Percentiles rank a stretch among this genome's conserved stretches.
Conservation (phyloP, 1,284 basidiomycete genomes). For the Melanopsichium pennsylvanicum region DNA sequence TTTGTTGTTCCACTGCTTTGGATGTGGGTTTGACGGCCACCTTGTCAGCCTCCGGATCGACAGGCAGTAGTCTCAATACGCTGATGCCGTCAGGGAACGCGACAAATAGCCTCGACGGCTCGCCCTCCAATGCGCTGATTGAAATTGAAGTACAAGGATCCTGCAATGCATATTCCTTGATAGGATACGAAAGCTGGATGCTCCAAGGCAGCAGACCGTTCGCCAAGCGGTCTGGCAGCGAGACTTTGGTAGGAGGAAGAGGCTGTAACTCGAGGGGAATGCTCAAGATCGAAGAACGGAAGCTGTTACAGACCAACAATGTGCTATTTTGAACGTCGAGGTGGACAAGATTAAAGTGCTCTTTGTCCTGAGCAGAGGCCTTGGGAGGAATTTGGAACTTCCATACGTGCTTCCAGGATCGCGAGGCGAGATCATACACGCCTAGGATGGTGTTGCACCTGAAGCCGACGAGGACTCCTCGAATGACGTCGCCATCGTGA, state of each 20-base stretch:
- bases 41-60: background rate
- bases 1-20: background rate
- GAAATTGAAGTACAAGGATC: slow-evolving; percentile 28
- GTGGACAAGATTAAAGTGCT: slow-evolving; percentile 32
- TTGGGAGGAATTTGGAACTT: slow-evolving; percentile 9
- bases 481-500: background rate
- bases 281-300: slow-evolving; percentile 36
- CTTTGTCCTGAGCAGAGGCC: slow-evolving; percentile 1
- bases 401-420: slow-evolving; percentile 27
- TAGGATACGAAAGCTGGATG: slow-evolving; percentile 18
- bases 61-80: slow-evolving; percentile 1
- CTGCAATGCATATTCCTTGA: slow-evolving; percentile 20
- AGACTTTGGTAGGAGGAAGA: slow-evolving; percentile 5
- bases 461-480: slow-evolving; percentile 27
- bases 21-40: no score
- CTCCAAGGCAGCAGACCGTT: slow-evolving; percentile 20
- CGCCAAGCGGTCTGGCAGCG: no score
- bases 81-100: slow-evolving; percentile 27
- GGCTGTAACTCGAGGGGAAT: slow-evolving; percentile 19
- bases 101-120: slow-evolving; percentile 18
- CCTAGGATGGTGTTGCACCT: slow-evolving; percentile 30
- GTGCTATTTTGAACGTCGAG: slow-evolving; percentile 6
- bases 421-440: slow-evolving; percentile 22
- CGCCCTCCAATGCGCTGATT: background rate
- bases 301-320: slow-evolving; percentile 35